phyloP scores from a whole-genome alignment of 192 early-diverging fungal species.

The Podila epigama region DNA sequence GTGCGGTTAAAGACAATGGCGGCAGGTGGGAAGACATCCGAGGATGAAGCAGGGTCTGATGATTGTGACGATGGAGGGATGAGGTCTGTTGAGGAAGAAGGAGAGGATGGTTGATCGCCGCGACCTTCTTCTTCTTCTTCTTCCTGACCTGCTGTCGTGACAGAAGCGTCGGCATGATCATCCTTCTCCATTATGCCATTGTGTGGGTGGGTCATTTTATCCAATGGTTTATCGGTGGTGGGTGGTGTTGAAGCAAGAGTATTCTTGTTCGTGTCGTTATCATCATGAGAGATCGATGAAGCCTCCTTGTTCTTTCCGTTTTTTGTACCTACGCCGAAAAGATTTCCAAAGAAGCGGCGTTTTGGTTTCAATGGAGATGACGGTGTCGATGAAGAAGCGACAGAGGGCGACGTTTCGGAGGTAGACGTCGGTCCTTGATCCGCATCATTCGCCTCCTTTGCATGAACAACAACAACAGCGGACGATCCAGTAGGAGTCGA shows the following conservation, averaged over 20 bases:
- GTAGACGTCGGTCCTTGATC: background rate
- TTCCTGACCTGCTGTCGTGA: no score
- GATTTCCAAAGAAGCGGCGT: background rate
- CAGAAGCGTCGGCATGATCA: no score
- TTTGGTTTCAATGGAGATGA: background rate
- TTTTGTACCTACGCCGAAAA: background rate
- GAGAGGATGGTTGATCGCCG: no score
- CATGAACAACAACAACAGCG: background rate
- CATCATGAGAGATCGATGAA: no score
- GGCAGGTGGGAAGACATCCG: background rate
- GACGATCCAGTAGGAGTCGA: background rate
- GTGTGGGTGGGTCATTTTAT: no score
- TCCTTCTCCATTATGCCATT: no score
- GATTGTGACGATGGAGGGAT: background rate
- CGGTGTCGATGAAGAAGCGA: background rate
- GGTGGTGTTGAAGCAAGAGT: no score
- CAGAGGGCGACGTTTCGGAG: background rate
- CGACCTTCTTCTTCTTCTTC: no score
- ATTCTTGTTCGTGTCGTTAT: background rate
- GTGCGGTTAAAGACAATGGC: constrained; percentile 15
- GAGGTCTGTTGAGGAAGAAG: background rate
- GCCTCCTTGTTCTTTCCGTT: background rate
- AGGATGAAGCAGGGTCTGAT: background rate
- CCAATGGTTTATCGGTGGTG: no score
- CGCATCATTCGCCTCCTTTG: background rate